These are phyloP conservation scores for Lipomyces orientalis DNA, from an alignment of 805 yeast species.

Conservation along the genomic window DNA sequence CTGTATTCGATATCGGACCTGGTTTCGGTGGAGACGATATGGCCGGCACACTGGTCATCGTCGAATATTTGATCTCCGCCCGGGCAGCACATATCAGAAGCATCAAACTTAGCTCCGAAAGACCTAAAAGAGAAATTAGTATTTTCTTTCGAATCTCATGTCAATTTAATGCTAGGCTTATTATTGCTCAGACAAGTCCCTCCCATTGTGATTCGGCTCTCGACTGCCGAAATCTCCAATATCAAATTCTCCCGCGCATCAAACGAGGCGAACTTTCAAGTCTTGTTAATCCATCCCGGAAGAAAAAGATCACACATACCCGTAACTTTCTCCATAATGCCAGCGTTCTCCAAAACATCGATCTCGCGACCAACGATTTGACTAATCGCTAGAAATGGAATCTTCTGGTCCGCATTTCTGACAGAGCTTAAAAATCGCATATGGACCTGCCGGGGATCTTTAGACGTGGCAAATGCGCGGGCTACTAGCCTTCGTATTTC, in stretches of 20 bases:
- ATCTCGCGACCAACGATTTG: conserved; percentile 9
- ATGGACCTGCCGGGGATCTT: conserved; percentile 26
- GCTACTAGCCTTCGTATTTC: conserved; percentile 8
- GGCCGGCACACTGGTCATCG: conserved; percentile 37
- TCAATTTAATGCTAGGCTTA: too few species aligned
- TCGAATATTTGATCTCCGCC: conserved; percentile 55
- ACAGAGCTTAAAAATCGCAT: conserved; percentile 13
- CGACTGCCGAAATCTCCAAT: background rate
- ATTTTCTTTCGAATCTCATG: background rate
- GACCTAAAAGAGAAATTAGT: conserved; percentile 40
- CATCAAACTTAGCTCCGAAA: conserved; percentile 75
- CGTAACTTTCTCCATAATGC: conserved; percentile 18
- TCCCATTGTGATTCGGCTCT: background rate
- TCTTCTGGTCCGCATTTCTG: conserved; percentile 7
- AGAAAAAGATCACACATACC: conserved; percentile 10
- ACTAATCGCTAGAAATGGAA: conserved; percentile 9
- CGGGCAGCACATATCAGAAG: conserved; percentile 78
- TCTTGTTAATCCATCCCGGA: background rate
- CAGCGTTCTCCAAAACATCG: conserved; percentile 14
- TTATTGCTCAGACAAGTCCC: background rate
- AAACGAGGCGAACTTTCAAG: background rate
- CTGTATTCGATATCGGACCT: background rate
- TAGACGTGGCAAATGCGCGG: conserved; percentile 21
- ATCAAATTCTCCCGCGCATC: background rate
- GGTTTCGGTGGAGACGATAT: background rate